These are phyloP conservation scores for Kuraishia ogatae DNA, from an alignment of 805 yeast species.

Conservation along the genomic window DNA sequence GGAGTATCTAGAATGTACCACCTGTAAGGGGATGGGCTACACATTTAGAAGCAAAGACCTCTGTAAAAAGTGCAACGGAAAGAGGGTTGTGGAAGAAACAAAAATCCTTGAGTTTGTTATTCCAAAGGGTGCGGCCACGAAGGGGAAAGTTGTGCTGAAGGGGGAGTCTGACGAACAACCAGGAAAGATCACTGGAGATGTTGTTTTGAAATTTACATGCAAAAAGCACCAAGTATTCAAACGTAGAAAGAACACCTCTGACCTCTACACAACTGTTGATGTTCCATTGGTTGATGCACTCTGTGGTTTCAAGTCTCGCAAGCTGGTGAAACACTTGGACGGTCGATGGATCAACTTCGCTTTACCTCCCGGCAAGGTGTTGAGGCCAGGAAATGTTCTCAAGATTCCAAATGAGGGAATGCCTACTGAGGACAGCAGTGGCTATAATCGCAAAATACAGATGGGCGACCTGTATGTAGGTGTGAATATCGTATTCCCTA, in stretches of 20 bases:
- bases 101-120: slow-evolving; percentile 72
- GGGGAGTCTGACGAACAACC: slow-evolving; percentile 75
- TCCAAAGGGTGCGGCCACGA: slow-evolving; percentile 58
- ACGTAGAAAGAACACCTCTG: slow-evolving; percentile 43
- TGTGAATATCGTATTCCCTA: slow-evolving; percentile 73
- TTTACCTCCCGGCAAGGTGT: slow-evolving; percentile 70
- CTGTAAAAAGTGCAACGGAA: slow-evolving; percentile 73
- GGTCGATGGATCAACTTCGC: slow-evolving; percentile 60
- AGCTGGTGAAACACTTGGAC: slow-evolving; percentile 67
- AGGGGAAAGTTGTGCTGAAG: slow-evolving; percentile 50
- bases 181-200: slow-evolving; percentile 71
- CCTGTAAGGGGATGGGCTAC: slow-evolving; percentile 67
- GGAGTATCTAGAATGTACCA: slow-evolving; percentile 49
- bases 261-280: slow-evolving; percentile 49
- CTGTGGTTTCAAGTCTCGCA: slow-evolving; percentile 65
- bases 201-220: slow-evolving; percentile 52
- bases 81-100: slow-evolving; percentile 49
- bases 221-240: slow-evolving; percentile 37
- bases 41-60: slow-evolving; percentile 53
- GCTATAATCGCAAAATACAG: slow-evolving; percentile 1
- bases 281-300: slow-evolving; percentile 74
- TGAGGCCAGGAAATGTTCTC: slow-evolving; percentile 67
- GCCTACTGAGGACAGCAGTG: slow-evolving; percentile 42
- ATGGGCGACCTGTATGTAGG: slow-evolving; percentile 67
- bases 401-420: slow-evolving; percentile 71